Evolutionary conservation across 2,329 filamentous ascomycete genomes (phyloP).

Genomic region (Tolypocladium nubicola): DNA sequence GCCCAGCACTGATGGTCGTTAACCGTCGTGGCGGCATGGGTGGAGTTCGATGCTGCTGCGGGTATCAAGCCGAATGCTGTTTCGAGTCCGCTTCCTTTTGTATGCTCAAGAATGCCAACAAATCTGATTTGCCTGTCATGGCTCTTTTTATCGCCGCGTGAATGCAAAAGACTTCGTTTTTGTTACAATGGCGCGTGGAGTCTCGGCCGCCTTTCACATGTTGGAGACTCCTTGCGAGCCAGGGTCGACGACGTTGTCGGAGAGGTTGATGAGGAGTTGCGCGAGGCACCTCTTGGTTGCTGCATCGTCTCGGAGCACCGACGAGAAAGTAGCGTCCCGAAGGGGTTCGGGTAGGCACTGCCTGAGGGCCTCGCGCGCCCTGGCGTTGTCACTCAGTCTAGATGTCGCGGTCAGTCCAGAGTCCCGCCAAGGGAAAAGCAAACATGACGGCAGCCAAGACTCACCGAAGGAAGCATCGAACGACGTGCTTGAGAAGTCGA

Average conservation of each 20-base stretch:
- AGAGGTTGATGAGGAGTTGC: slow-evolving; percentile 94
- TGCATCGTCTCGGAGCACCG: slow-evolving; percentile 90
- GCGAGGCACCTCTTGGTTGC: slow-evolving; percentile 95
- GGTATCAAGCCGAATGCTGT: not conserved
- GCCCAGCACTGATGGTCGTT: not conserved
- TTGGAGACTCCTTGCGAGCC: slow-evolving; percentile 21
- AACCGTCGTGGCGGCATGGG: not conserved
- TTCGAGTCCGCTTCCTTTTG: not conserved
- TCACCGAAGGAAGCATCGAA: slow-evolving; percentile 89
- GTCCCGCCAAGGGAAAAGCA: not conserved
- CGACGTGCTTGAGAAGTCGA: slow-evolving; percentile 90
- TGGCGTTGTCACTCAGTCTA: slow-evolving; percentile 90
- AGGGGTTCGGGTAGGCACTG: slow-evolving; percentile 97
- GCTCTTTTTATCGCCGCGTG: not conserved
- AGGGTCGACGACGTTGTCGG: slow-evolving; percentile 64
- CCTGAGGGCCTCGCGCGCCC: slow-evolving; percentile 84
- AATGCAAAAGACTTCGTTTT: not conserved
- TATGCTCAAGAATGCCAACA: not conserved
- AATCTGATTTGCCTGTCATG: not conserved
- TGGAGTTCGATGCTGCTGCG: not conserved
- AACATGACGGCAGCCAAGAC: slow-evolving; percentile 15
- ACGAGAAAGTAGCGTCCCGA: slow-evolving; percentile 94
- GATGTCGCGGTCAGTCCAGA: slow-evolving; percentile 6
- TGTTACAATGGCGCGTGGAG: not conserved
- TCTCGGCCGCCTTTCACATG: slow-evolving; percentile 15